These are phyloP conservation scores for Seiridium unicorne DNA, from an alignment of 2,329 filamentous ascomycete species.

Conservation along the genomic window DNA sequence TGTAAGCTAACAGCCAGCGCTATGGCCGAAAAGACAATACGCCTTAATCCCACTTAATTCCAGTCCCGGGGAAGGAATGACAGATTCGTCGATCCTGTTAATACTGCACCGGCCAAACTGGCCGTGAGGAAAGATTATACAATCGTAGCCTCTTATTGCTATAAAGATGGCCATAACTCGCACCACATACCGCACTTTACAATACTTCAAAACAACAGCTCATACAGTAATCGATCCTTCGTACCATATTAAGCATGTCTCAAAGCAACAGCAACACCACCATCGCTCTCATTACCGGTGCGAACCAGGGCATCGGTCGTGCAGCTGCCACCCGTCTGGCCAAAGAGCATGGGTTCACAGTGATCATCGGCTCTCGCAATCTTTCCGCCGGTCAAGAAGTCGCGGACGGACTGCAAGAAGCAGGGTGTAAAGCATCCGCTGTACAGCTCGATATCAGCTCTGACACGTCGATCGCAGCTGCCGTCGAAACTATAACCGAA, in stretches of 20 bases:
- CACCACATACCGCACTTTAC: too few species aligned
- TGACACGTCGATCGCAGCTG: slow-evolving; percentile 23
- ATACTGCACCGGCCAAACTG: too few species aligned
- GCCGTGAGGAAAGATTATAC: too few species aligned
- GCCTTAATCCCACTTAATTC: too few species aligned
- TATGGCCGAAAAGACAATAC: too few species aligned
- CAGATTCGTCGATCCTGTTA: too few species aligned
- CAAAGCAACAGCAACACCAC: not conserved
- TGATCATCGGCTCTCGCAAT: slow-evolving; percentile 12
- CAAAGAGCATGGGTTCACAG: slow-evolving; percentile 6
- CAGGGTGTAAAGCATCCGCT: slow-evolving; percentile 2
- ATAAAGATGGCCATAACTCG: too few species aligned
- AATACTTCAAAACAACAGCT: too few species aligned
- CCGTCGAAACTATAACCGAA: slow-evolving; percentile 17
- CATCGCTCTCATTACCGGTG: slow-evolving; percentile 11
- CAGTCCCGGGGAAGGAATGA: too few species aligned
- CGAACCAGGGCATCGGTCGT: slow-evolving; percentile 10
- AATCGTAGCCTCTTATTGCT: too few species aligned
- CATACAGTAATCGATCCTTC: too few species aligned
- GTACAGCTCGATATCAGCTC: slow-evolving; percentile 17
- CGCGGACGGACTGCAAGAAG: not conserved
- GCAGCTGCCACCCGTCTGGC: slow-evolving; percentile 9
- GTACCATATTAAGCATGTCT: slow-evolving; percentile 11
- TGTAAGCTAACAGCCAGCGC: too few species aligned
- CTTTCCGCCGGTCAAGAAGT: not conserved